Percentiles rank a stretch among this genome's conserved stretches.
phyloP scores from a whole-genome alignment of 805 yeast species.

The Zygosaccharomyces pseudorouxii region DNA sequence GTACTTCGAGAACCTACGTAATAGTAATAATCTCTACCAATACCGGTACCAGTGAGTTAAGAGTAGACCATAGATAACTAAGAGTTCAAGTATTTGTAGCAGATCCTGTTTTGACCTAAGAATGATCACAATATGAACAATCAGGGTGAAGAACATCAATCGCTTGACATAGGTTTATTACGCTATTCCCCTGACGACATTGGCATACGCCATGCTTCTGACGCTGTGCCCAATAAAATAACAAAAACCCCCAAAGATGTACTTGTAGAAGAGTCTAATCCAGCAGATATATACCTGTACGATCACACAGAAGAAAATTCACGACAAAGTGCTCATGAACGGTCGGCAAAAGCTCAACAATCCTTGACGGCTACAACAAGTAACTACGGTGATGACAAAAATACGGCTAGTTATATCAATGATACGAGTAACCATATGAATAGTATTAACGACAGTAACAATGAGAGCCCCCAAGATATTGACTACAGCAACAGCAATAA shows the following conservation, averaged over 20 bases:
- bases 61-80: not conserved
- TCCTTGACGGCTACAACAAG: not conserved
- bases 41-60: not conserved
- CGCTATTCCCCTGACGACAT: slow-evolving; percentile 12
- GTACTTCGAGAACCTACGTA: not conserved
- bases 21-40: not conserved
- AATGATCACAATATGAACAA: slow-evolving; percentile 13
- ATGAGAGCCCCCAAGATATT: not conserved
- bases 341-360: not conserved
- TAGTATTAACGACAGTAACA: not conserved
- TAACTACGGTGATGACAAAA: not conserved
- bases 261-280: slow-evolving; percentile 7
- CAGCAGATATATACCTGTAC: slow-evolving; percentile 21
- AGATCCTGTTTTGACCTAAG: not conserved
- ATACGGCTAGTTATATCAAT: not conserved
- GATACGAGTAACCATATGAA: not conserved
- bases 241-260: slow-evolving; percentile 4
- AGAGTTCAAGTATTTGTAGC: not conserved
- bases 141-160: slow-evolving; percentile 14
- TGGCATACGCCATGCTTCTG: slow-evolving; percentile 2
- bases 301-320: slow-evolving; percentile 15
- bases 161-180: slow-evolving; percentile 13
- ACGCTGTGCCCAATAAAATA: not conserved
- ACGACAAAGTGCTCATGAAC: not conserved
- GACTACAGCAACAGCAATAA: not conserved